These are phyloP conservation scores for Cladophialophora chaetospira DNA, from an alignment of 2,329 filamentous ascomycete species.

Conservation along the genomic window DNA sequence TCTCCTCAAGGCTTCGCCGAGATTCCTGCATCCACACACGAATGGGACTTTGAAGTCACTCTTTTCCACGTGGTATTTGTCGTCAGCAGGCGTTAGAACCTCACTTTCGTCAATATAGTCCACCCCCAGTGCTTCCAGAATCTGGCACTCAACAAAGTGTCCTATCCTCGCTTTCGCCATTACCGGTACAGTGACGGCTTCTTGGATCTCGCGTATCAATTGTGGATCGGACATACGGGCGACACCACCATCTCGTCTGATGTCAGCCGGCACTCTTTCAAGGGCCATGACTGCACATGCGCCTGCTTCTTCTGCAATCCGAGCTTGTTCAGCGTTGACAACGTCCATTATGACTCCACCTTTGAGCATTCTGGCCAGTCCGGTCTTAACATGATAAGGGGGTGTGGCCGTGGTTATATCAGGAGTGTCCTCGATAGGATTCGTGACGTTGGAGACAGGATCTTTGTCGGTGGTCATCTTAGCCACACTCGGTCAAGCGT, in stretches of 20 bases:
- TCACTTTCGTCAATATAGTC: slow-evolving; percentile 99
- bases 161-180: slow-evolving; percentile 99
- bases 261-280: slow-evolving; percentile 95
- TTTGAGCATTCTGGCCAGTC: slow-evolving; percentile 96
- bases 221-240: slow-evolving; percentile 94
- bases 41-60: slow-evolving; percentile 79
- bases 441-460: no score
- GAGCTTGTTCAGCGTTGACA: slow-evolving; percentile 85
- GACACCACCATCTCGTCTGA: slow-evolving; percentile 87
- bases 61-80: slow-evolving; percentile 90
- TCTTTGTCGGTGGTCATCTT: no score
- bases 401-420: no score
- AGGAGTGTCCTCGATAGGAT: no score
- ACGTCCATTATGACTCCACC: slow-evolving; percentile 99
- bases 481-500: no score
- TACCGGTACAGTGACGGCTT: slow-evolving; percentile 91
- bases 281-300: slow-evolving; percentile 98
- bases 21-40: slow-evolving; percentile 92
- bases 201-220: slow-evolving; percentile 95
- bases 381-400: no score
- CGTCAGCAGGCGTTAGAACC: slow-evolving; percentile 92
- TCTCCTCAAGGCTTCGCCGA: slow-evolving; percentile 87
- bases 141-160: slow-evolving; percentile 97
- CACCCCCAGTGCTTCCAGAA: slow-evolving; percentile 90
- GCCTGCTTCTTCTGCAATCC: slow-evolving; percentile 95